phyloP scores from a whole-genome alignment of 805 yeast species.

The Pichia nanzhaoensis region DNA sequence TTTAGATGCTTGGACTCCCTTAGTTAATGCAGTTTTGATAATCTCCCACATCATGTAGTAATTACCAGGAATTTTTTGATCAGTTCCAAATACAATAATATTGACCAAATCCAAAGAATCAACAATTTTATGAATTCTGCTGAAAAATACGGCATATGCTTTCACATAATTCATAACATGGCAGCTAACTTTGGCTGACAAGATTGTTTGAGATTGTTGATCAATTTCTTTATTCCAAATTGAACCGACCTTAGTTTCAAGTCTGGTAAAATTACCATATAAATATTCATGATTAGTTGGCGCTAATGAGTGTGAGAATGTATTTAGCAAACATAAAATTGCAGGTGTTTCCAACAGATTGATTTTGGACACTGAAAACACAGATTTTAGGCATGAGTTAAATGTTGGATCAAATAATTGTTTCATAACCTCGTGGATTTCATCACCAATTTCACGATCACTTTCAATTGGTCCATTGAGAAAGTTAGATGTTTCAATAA shows the following conservation, averaged over 20 bases:
- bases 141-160: conserved; percentile 41
- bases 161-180: conserved; percentile 38
- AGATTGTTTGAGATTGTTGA: conserved; percentile 42
- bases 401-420: conserved; percentile 23
- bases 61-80: conserved; percentile 16
- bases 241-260: conserved; percentile 43
- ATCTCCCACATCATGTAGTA: conserved; percentile 21
- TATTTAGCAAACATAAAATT: conserved; percentile 37
- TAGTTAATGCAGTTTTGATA: conserved; percentile 14
- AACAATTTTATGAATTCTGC: conserved; percentile 31
- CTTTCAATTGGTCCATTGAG: conserved; percentile 21
- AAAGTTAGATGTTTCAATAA: conserved; percentile 13
- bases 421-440: conserved; percentile 26
- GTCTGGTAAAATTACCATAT: conserved; percentile 41
- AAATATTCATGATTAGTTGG: conserved; percentile 61
- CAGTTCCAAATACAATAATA: conserved; percentile 12
- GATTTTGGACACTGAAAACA: conserved; percentile 31
- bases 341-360: conserved; percentile 38
- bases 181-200: conserved; percentile 16
- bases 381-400: conserved; percentile 27
- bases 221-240: conserved; percentile 57
- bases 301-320: conserved; percentile 31
- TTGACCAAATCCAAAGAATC: conserved; percentile 13
- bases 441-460: conserved; percentile 28
- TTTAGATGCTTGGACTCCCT: conserved; percentile 9